Base-by-base conservation (phyloP, 225 moss, liverwort and hornwort genomes). In the Bryum argenteum region DNA sequence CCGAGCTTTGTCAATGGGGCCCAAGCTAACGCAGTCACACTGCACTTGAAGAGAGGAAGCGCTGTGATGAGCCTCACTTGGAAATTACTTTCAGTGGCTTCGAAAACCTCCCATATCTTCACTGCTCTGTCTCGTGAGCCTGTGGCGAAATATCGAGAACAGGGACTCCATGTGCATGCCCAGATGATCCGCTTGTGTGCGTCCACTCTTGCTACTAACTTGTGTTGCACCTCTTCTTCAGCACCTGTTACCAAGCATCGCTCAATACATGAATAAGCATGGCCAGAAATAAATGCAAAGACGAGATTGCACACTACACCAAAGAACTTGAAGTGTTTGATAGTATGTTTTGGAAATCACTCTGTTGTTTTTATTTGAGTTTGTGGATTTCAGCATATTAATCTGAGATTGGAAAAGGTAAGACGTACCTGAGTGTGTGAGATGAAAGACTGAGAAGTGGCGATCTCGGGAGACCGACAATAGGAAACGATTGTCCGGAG, bases 121-220 rank as follows among this genome's bases (percentile, higher is more conserved):
- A 98, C 89, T 10, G 71, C 45, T 72, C 82, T 85, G 75, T 98
- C 97, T 50, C 97, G 80, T 56, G 97, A 94, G 9, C 97, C 97
- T 38, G 97, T 92, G 13, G 97, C 88, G 67, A 98, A 98, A 40
- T 85, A 82, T 6, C 69, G 76, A 41, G 91, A 92, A 74, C 94
- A 94, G 47, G 77, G 83, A 80, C 94, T 94, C 97, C 97, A 98
- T 23, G 92, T 86, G 77, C 97, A 98, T 17, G 92, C 82, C 97
- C 97, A 98, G 57, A 98, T 91, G 45, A 98, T 91, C 14, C 97
- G 88, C 78, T 92, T 98, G 73, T 98, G 97, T n/a, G 84, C 92
- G 58, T 94, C 94, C 59, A 90, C 78, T 79, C 79, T 88, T 41
- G 86, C 71, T 26, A 92, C 28, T 44, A 92, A 74, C 74, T 80